A percentile compares a stretch with the other conserved stretches of the same genome.
phyloP scores from a whole-genome alignment of 2,329 filamentous ascomycete species.

The Fusarium verticillioides region DNA sequence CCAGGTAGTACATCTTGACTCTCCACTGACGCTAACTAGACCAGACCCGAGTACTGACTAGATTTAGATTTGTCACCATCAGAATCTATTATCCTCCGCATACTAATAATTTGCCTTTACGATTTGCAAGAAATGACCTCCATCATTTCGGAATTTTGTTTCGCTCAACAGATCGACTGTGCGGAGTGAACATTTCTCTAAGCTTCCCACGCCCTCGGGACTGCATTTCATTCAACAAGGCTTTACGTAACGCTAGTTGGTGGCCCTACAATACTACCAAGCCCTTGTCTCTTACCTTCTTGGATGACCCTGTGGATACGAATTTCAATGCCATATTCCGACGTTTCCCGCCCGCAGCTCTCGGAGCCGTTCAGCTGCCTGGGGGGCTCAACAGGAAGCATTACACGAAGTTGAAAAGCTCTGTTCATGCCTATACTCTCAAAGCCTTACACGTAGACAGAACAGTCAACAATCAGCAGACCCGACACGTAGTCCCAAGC shows the following conservation, averaged over 20 bases:
- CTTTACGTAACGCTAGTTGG: fast-evolving
- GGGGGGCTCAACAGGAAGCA: fast-evolving
- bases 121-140: background rate
- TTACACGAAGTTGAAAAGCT: background rate
- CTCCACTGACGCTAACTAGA: fast-evolving
- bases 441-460: background rate
- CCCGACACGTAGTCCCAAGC: too few species aligned
- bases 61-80: background rate
- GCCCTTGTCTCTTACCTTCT: background rate
- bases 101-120: background rate
- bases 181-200: background rate
- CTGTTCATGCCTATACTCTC: background rate
- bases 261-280: background rate
- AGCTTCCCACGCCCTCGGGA: background rate
- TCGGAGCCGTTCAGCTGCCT: background rate
- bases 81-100: background rate
- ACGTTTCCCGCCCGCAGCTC: fast-evolving
- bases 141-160: background rate
- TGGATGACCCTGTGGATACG: too few species aligned
- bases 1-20: background rate
- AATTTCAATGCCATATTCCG: background rate
- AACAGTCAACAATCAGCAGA: fast-evolving
- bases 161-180: background rate
- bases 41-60: background rate
- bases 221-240: background rate